Evolutionary conservation across 345 rosid species (phyloP), one percentile per base, ranked within the genome.

Genomic region (Salix purpurea): DNA sequence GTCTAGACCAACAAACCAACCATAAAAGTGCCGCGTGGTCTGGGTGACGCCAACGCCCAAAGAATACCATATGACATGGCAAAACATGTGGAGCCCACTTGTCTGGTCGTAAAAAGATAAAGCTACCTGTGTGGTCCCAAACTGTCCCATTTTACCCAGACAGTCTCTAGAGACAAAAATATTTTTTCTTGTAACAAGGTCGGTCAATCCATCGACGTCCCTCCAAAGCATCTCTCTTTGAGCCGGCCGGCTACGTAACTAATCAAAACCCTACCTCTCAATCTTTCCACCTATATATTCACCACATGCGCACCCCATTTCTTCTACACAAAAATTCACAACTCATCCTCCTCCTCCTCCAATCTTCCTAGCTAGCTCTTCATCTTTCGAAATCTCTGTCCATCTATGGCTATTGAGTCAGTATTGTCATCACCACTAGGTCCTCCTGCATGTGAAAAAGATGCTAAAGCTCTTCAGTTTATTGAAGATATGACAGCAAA

Each of bases 401-500:
- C 44, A 40, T 40, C 44, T n/a, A 95, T 91, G 99, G 97, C 92
- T 1, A 88, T 89, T 24, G 97, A 93, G 62, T 86, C 94, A 1
- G 72, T 66, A 30, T 83, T 90, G 14, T 85, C 94, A 4, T 88
- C 96, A 4, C 87, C 91, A 0, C 82, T 89, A 1, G 92, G 96
- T 73, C 98, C 93, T 16, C 93, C 99, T 40, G 91, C 90, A 0
- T 84, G 89, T 76, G 93, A 92, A 61, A 93, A 89, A 18, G 96
- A 92, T 66, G 91, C 91, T 11, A 93, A 93, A 72, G 91, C 93
- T 21, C 87, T 96, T 69, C 85, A 77, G 16, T 86, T 93, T 85
- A 90, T 96, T 4, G 98, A 96, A 64, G 92, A 96, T 65, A 87
- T 86, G 86, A 92, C 98, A 10, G 71, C 84, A 79, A 90, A 90